Evolutionary conservation across 306 rosid species (phyloP).

Genomic region (Gastrolobium bilobum): DNA sequence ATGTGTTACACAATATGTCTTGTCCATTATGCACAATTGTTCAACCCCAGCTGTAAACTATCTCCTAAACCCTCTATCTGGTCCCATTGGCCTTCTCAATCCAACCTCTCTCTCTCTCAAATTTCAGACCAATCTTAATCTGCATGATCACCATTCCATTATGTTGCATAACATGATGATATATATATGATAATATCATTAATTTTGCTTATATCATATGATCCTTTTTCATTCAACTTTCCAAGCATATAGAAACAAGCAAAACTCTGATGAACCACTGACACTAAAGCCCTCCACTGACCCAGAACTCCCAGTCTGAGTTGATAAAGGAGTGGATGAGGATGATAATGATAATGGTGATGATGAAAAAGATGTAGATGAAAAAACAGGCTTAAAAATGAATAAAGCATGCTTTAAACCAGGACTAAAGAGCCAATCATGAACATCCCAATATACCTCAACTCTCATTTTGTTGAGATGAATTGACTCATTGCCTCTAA

Average conservation of each 20-base stretch:
- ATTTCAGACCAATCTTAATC: conserved; percentile 36
- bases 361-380: conserved; percentile 49
- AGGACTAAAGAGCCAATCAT: conserved; percentile 89
- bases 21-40: conserved; percentile 65
- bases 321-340: conserved; percentile 52
- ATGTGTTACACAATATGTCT: conserved; percentile 60
- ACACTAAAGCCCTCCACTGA: conserved; percentile 46
- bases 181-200: conserved; percentile 4
- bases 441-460: conserved; percentile 94
- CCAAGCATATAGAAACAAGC: conserved; percentile 91
- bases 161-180: conserved; percentile 16
- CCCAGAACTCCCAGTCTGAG: conserved; percentile 50
- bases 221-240: conserved; percentile 63
- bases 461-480: conserved; percentile 67
- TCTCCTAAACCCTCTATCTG: conserved; percentile 38
- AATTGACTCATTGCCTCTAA: conserved; percentile 84
- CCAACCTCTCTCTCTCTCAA: conserved; percentile 17
- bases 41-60: conserved; percentile 68
- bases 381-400: conserved; percentile 74
- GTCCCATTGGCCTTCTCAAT: conserved; percentile 47
- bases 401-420: conserved; percentile 85
- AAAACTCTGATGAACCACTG: conserved; percentile 65
- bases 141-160: conserved; percentile 43
- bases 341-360: conserved; percentile 45
- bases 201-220: conserved; percentile 8